Base-by-base conservation (phyloP, 768 basidiomycete species). In the Astraeus odoratus region DNA sequence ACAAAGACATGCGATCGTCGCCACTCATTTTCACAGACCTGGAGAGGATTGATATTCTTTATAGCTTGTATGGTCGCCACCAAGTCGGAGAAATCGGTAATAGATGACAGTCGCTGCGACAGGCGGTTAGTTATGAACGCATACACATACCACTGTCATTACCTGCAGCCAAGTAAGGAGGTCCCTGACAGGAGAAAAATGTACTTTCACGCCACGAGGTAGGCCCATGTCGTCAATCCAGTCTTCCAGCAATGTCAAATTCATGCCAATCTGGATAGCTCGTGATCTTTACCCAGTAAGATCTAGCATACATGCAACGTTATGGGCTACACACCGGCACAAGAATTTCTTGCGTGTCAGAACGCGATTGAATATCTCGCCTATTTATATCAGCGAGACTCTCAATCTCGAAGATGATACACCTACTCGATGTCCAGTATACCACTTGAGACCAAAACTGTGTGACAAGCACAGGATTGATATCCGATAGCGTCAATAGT, bases 401-500 rank as follows among this genome's bases (percentile, higher is more conserved):
- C 3, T 41, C 16, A 24, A 44, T 22, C 24, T 19, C 13, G 16
- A 30, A 29, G 36, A 8, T 10, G 54, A 61, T n/a, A 12, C 1
- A 54, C 82, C 72, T 72, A 88, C 92, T 90, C 19, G 92, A 84
- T 43, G 92, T 85, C 96, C 96, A 99, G 61, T 94, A 97, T 72
- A 96, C 84, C n/a, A 96, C 81, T 65, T 99, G 96, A 1, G 92
- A 94, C 82, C 93, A 95, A 40, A 94, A 74, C 61, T 99, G 96
- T 5, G 85, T 81, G 41, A 81, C 82, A 15, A 97, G 70, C 7
- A 77, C 82, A 12, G 96, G 91, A 58, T 97, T 97, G 52, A 97
- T 78, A 46, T 93, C 87, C 38, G 94, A 90, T 30, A 92, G 68
- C 18, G 81, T 77, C 13, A 99, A 72, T 25, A 98, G 67, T 10